Evolutionary conservation across 2,329 filamentous ascomycete species (phyloP), one percentile per base, ranked within the genome.

Genomic region (Seiridium cupressi): DNA sequence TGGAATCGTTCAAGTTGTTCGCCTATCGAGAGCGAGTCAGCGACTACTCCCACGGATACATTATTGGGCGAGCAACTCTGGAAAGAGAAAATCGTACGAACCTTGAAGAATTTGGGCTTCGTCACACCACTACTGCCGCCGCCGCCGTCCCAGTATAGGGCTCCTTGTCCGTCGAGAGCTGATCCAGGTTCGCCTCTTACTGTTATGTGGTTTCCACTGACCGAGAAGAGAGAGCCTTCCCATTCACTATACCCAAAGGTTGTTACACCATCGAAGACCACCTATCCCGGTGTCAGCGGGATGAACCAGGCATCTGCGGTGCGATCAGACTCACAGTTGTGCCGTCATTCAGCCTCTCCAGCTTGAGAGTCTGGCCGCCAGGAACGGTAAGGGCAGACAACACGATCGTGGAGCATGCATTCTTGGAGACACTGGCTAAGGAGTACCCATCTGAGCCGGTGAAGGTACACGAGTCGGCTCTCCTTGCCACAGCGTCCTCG

Each of bases 161-260:
- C 56, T 10, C 56, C 56, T 31, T 58, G 56, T 26, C 56, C 56
- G 26, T 58, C 56, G 10, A 58, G 34, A 13, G 35, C 9, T 4
- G 56, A 58, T 9, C 79, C 81, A 11, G 70, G 67, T 10, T 75
- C 76, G 48, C 77, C 79, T 10, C 69, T 69, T 58, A 81, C 72
- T 48, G 72, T 76, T 65, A 81, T 75, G 55, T 70, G 66, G 18
- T 67, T 77, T 38, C 83, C 83, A n/a, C 77, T 79, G 59, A 84
- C 74, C 26, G 74, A 75, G 64, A 85, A 77, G 46, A 84, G 71
- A 40, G 82, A 81, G 3, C 82, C 82, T 7, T 65, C 62, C 81
- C 81, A 84, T 66, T 82, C 79, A 63, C 80, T 74, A 72, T 83
- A 84, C 40, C 76, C 82, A 44, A 58, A 58, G 3, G 72, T 58